A percentile compares a stretch with the other conserved stretches of the same genome.
phyloP scores from a whole-genome alignment of 768 basidiomycete species.

The Kwoniella sp. region DNA sequence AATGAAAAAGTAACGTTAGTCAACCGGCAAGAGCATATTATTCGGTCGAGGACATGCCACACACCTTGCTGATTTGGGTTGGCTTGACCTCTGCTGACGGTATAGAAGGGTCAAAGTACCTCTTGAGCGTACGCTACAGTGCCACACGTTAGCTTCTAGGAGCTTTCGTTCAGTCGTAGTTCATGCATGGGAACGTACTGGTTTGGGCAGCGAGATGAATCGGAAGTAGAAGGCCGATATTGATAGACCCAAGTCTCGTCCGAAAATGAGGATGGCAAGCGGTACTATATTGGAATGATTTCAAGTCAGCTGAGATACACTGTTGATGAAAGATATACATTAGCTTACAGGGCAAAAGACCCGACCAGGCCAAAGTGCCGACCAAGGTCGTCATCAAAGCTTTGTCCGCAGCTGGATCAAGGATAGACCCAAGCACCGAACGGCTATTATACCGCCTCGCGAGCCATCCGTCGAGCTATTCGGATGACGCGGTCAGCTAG shows the following conservation, averaged over 20 bases:
- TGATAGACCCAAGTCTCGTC: slow-evolving; percentile 81
- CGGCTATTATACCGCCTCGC: slow-evolving; percentile 84
- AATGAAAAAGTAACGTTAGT: not conserved
- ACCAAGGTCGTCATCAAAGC: slow-evolving; percentile 91
- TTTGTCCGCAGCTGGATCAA: slow-evolving; percentile 98
- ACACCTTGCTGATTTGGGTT: slow-evolving; percentile 88
- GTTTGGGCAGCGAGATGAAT: slow-evolving; percentile 82
- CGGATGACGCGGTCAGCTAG: slow-evolving; percentile 4
- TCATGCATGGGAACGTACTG: slow-evolving; percentile 89
- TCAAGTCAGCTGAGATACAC: not conserved
- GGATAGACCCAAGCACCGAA: slow-evolving; percentile 88
- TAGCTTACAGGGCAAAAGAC: slow-evolving; percentile 75
- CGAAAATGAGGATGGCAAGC: slow-evolving; percentile 80
- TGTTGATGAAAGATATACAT: no score
- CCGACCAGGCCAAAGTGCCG: slow-evolving; percentile 78
- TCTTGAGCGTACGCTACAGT: slow-evolving; percentile 75
- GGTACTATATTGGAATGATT: slow-evolving; percentile 64
- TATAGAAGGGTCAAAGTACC: slow-evolving; percentile 96
- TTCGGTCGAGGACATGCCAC: no score
- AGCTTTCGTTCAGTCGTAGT: slow-evolving; percentile 54
- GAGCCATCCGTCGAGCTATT: slow-evolving; percentile 87
- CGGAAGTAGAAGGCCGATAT: slow-evolving; percentile 91
- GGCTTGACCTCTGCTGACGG: slow-evolving; percentile 94
- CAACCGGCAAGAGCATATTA: no score
- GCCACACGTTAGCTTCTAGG: no score